phyloP scores from a whole-genome alignment of 2,329 filamentous ascomycete species.

The Pezicula neosporulosa region DNA sequence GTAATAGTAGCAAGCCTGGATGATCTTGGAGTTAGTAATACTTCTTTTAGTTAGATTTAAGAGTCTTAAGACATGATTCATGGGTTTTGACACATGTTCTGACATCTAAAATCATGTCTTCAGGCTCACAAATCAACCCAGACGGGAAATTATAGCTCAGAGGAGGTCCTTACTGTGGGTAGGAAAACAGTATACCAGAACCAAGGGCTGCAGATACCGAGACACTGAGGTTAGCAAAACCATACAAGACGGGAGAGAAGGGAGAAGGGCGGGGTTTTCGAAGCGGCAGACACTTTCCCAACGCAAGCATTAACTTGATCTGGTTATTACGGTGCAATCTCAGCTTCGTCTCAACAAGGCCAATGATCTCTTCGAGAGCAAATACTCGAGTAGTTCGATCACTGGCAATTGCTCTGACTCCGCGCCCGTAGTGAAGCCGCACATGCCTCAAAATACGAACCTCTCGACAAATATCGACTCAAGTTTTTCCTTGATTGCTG shows the following conservation, averaged over 20 bases:
- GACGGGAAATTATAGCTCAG: no score
- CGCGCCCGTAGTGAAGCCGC: slow-evolving; percentile 81
- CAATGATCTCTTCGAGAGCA: slow-evolving; percentile 19
- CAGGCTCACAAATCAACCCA: no score
- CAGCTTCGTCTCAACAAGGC: slow-evolving; percentile 61
- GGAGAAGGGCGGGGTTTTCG: no score
- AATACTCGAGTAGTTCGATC: slow-evolving; percentile 47
- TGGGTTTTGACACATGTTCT: no score
- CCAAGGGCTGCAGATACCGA: slow-evolving; percentile 60
- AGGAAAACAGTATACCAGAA: slow-evolving; percentile 79
- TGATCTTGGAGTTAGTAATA: no score
- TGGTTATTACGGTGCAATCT: slow-evolving; percentile 95
- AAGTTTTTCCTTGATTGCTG: slow-evolving; percentile 14
- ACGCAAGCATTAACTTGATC: slow-evolving; percentile 99
- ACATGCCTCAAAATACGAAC: slow-evolving; percentile 32
- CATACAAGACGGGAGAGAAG: slow-evolving; percentile 25
- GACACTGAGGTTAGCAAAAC: slow-evolving; percentile 38
- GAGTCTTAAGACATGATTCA: no score
- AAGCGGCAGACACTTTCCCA: slow-evolving; percentile 94
- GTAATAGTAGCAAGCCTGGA: slow-evolving; percentile 73
- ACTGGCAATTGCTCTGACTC: slow-evolving; percentile 47
- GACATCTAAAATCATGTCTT: no score
- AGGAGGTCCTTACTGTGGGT: no score
- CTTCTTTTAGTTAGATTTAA: no score
- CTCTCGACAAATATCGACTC: slow-evolving; percentile 27